Percentiles rank a stretch among this genome's conserved stretches.
phyloP scores from a whole-genome alignment of 495 filamentous ascomycete genomes.

The Cudoniella acicularis region DNA sequence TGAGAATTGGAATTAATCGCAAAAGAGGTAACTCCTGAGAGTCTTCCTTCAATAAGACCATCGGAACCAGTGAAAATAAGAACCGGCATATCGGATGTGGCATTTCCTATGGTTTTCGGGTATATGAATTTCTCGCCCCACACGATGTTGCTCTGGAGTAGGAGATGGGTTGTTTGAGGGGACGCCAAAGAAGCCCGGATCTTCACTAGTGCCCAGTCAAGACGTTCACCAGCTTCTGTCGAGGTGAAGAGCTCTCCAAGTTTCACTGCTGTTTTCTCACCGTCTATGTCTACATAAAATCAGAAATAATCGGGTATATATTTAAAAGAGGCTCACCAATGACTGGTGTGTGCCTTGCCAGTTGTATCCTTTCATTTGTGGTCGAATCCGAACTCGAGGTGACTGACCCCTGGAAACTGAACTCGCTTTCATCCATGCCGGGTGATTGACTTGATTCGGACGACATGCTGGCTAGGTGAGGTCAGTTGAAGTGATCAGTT shows the following conservation, averaged over 20 bases:
- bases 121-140: slow-evolving; percentile 1
- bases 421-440: background rate
- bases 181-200: background rate
- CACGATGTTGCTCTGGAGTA: background rate
- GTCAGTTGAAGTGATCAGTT: background rate
- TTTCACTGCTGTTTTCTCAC: background rate
- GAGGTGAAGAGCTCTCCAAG: background rate
- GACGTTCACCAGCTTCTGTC: background rate
- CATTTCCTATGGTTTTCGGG: background rate
- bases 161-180: background rate
- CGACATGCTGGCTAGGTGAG: background rate
- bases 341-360: background rate
- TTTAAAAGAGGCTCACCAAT: background rate
- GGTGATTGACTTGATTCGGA: slow-evolving; percentile 3
- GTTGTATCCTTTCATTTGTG: background rate
- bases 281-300: background rate
- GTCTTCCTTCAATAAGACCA: background rate
- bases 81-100: background rate
- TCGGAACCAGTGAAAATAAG: background rate
- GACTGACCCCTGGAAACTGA: background rate
- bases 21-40: background rate
- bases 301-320: background rate
- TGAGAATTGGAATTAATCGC: background rate
- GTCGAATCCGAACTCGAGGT: slow-evolving; percentile 1
- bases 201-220: background rate